These are phyloP conservation scores for Tetraselmis striata DNA, from an alignment of 139 green algal genomes.

Conservation along the genomic window DNA sequence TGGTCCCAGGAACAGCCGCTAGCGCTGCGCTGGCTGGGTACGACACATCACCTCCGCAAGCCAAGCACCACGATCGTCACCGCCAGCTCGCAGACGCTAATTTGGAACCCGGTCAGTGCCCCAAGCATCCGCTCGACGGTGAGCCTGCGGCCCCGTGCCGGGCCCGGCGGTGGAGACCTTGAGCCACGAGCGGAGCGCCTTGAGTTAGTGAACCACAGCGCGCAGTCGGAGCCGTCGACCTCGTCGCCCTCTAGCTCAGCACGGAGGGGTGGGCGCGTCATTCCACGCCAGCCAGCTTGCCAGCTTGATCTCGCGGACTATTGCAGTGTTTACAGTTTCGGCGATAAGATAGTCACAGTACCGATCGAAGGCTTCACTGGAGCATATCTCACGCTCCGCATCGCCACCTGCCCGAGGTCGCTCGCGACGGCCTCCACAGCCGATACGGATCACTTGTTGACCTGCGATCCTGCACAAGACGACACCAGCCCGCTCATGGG, in stretches of 20 bases:
- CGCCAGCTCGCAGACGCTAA: background rate
- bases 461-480: background rate
- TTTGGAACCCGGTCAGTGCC: background rate
- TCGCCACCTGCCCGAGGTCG: background rate
- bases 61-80: background rate
- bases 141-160: background rate
- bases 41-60: background rate
- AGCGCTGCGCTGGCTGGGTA: background rate
- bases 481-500: background rate
- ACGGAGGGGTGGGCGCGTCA: background rate
- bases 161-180: background rate
- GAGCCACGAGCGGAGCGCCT: background rate
- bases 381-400: background rate
- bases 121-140: background rate
- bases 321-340: background rate
- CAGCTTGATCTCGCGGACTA: background rate
- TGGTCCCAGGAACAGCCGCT: background rate
- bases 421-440: background rate
- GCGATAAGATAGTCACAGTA: background rate
- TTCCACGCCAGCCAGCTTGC: background rate
- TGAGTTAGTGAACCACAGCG: background rate
- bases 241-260: no score
- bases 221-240: background rate
- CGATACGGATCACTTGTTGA: background rate
- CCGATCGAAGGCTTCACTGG: background rate